phyloP scores from a whole-genome alignment of 1,139 yeast genomes.

The Entelexis sorbosivorans region DNA sequence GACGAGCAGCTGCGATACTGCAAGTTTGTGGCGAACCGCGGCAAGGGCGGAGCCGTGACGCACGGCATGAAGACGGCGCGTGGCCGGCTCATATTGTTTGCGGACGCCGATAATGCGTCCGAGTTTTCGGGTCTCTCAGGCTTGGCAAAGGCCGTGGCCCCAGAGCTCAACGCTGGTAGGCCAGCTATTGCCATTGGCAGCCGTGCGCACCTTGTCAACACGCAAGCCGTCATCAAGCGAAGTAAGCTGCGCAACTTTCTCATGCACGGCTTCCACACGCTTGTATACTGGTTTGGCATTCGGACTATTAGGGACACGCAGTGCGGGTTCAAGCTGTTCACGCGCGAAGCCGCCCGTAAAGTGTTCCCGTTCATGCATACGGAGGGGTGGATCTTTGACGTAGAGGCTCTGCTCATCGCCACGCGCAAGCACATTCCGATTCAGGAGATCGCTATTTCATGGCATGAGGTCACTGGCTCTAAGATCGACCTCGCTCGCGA shows the following conservation, averaged over 20 bases:
- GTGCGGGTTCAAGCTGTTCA: conserved; percentile 92
- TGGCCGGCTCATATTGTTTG: conserved; percentile 70
- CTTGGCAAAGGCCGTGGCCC: conserved; percentile 39
- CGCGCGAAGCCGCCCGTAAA: conserved; percentile 47
- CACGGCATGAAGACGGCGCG: conserved; percentile 75
- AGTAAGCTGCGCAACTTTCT: conserved; percentile 77
- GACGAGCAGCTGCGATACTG: conserved; percentile 45
- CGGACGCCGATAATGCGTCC: conserved; percentile 98
- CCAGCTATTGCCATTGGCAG: conserved; percentile 67
- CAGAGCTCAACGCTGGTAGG: not conserved
- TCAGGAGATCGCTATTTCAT: conserved; percentile 72
- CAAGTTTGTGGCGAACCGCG: conserved; percentile 61
- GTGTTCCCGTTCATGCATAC: conserved; percentile 92
- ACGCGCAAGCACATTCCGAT: conserved; percentile 56
- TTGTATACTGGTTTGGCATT: conserved; percentile 82
- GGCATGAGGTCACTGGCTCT: conserved; percentile 97
- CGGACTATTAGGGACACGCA: conserved; percentile 83
- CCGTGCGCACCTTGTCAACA: conserved; percentile 90
- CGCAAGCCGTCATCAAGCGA: conserved; percentile 92
- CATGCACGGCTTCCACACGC: conserved; percentile 84
- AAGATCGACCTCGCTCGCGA: conserved; percentile 88
- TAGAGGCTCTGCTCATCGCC: conserved; percentile 76
- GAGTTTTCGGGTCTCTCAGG: conserved; percentile 57
- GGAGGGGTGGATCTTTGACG: conserved; percentile 97
- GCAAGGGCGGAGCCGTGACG: conserved; percentile 96